Conservation (phyloP, 306 rosid genomes). For the Cicer cuneatum region DNA sequence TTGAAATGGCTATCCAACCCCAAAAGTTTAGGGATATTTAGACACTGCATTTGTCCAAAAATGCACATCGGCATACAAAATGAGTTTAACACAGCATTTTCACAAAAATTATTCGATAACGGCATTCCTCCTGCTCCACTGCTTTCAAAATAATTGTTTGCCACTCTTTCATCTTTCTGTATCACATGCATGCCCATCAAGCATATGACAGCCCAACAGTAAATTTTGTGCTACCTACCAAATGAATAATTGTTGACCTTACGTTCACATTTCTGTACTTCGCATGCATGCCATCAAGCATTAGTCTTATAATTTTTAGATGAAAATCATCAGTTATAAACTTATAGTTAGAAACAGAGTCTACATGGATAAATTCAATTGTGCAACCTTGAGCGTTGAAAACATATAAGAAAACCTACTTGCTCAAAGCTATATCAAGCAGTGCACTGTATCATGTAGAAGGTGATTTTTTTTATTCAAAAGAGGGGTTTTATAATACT, state of each 20-base stretch:
- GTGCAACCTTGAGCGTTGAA: background rate
- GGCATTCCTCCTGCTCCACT: background rate
- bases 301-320: conserved; percentile 3
- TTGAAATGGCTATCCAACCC: conserved; percentile 15
- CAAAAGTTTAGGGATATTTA: conserved; percentile 2
- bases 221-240: background rate
- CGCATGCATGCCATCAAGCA: conserved; percentile 1
- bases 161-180: background rate
- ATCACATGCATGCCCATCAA: background rate
- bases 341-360: too few species aligned
- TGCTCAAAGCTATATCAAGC: background rate
- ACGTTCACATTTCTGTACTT: conserved; percentile 21
- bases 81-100: background rate
- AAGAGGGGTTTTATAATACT: background rate
- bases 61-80: background rate
- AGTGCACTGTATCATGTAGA: conserved; percentile 2
- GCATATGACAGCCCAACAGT: conserved; percentile 8
- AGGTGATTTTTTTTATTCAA: too few species aligned
- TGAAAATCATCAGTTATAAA: background rate
- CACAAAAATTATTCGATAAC: conserved; percentile 1
- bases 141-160: background rate
- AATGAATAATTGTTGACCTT: conserved; percentile 20
- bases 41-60: conserved; percentile 20
- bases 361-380: background rate
- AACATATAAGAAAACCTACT: background rate